A percentile compares a stretch with the other conserved stretches of the same genome.
Evolutionary conservation across 495 filamentous ascomycete genomes (phyloP).

Genomic region (Annulohypoxylon stygium): DNA sequence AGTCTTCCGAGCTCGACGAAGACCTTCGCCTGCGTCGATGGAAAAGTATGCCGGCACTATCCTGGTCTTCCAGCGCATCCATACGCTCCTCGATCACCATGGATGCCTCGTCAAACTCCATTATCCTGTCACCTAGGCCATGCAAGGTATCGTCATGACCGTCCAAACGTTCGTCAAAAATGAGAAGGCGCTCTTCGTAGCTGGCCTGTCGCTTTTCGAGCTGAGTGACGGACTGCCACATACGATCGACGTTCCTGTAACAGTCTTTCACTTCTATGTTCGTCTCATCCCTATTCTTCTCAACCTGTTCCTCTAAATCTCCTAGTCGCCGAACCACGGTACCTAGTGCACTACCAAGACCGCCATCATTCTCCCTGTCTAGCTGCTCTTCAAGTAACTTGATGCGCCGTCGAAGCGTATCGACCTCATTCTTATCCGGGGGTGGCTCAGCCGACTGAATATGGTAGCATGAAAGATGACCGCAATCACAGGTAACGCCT

Average conservation of each 20-base stretch:
- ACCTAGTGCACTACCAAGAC: slow-evolving; percentile 50
- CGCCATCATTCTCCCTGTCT: slow-evolving; percentile 57
- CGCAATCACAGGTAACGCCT: slow-evolving; percentile 66
- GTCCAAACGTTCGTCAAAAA: slow-evolving; percentile 59
- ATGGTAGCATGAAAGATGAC: slow-evolving; percentile 69
- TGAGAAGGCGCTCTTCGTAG: slow-evolving; percentile 62
- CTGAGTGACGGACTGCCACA: slow-evolving; percentile 63
- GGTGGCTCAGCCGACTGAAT: slow-evolving; percentile 57
- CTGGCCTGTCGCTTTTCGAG: slow-evolving; percentile 57
- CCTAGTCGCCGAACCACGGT: slow-evolving; percentile 59
- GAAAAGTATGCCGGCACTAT: slow-evolving; percentile 36
- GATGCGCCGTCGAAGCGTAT: slow-evolving; percentile 61
- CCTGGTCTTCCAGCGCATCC: slow-evolving; percentile 59
- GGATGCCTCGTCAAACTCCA: slow-evolving; percentile 65
- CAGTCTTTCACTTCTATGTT: slow-evolving; percentile 63
- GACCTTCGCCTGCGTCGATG: slow-evolving; percentile 46
- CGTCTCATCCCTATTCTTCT: slow-evolving; percentile 63
- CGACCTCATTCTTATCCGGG: slow-evolving; percentile 60
- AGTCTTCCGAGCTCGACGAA: slow-evolving; percentile 50
- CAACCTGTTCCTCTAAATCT: slow-evolving; percentile 64
- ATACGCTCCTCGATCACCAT: slow-evolving; percentile 65
- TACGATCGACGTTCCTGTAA: slow-evolving; percentile 64
- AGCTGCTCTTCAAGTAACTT: slow-evolving; percentile 63
- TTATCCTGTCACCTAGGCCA: slow-evolving; percentile 57
- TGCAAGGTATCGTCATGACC: slow-evolving; percentile 57